Evolutionary conservation across 2,329 filamentous ascomycete species (phyloP), one percentile per base, ranked within the genome.

Genomic region (Sporothrix mexicana): DNA sequence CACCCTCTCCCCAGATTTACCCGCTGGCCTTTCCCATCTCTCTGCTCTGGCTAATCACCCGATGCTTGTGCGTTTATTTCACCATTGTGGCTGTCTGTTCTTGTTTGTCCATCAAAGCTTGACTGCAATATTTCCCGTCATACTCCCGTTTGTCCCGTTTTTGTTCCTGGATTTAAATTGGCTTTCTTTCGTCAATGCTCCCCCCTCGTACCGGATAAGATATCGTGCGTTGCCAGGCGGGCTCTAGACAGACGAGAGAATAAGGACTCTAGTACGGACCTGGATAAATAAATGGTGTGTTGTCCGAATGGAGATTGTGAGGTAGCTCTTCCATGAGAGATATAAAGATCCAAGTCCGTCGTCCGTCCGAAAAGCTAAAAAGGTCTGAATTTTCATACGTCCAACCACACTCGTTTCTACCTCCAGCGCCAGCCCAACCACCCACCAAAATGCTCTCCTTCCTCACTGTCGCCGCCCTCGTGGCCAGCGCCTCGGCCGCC

Each of bases 401-500:
- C n/a, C n/a, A n/a, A n/a, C n/a, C 62, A 45, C 62, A 51, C 49
- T 51, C 49, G 49, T n/a, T n/a, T n/a, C 49, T n/a, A 51, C n/a
- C n/a, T n/a, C 20, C 12, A 49, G 43, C 3, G 25, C n/a, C 8
- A 10, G 4, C 20, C 20, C 43, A 17, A 20, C 13, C 9, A 17
- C n/a, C 47, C n/a, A n/a, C n/a, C n/a, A n/a, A n/a, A n/a, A 69
- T 72, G 64, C 71, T 68, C 25, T n/a, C 55, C 8, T 23, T 49
- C 61, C 7, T 67, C 12, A n/a, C 47, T 15, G 67, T n/a, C 43
- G 61, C 41, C n/a, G 55, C 47, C 23, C 17, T 30, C 30, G 51
- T 41, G 3, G 64, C 57, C 9, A 64, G 43, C 10, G 47, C 51
- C 23, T 43, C 30, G 13, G 55, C 59, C 23, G 61, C 55, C 23